phyloP scores from a whole-genome alignment of 129 eudicot species.

The Chrysanthemum lavandulifolium region DNA sequence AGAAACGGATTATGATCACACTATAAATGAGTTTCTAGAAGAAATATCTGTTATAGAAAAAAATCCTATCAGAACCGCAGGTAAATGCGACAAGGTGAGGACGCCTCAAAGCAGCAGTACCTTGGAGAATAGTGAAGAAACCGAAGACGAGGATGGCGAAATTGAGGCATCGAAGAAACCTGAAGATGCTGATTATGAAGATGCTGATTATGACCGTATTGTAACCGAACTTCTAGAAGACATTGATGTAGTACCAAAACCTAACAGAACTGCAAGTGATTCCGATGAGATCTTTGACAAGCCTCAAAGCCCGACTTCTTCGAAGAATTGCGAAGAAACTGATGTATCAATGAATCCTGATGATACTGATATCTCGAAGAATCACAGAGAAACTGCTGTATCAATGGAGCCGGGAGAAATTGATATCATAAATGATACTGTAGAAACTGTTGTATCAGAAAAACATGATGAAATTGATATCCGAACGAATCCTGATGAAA shows the following conservation, averaged over 20 bases:
- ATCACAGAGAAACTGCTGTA: too few species aligned
- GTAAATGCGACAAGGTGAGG: background rate
- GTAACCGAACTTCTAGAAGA: background rate
- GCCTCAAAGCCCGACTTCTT: background rate
- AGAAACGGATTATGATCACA: background rate
- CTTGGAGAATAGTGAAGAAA: background rate
- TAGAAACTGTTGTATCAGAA: too few species aligned
- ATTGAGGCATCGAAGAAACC: background rate
- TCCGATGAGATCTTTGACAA: too few species aligned
- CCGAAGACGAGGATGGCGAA: background rate
- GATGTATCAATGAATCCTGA: too few species aligned
- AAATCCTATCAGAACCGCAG: conserved; percentile 22
- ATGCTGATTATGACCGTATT: too few species aligned
- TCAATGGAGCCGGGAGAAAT: background rate
- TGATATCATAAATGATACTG: background rate
- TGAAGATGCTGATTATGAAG: conserved; percentile 8
- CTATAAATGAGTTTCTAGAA: background rate
- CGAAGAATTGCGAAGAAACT: background rate
- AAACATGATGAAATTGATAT: too few species aligned
- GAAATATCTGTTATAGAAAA: background rate
- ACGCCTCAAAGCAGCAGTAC: background rate
- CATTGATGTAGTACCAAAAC: background rate
- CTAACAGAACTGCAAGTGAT: background rate
- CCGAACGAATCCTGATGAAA: too few species aligned
- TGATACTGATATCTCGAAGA: too few species aligned